Base-by-base conservation (phyloP, 2,329 filamentous ascomycete genomes). In the Neonectria magnoliae region DNA sequence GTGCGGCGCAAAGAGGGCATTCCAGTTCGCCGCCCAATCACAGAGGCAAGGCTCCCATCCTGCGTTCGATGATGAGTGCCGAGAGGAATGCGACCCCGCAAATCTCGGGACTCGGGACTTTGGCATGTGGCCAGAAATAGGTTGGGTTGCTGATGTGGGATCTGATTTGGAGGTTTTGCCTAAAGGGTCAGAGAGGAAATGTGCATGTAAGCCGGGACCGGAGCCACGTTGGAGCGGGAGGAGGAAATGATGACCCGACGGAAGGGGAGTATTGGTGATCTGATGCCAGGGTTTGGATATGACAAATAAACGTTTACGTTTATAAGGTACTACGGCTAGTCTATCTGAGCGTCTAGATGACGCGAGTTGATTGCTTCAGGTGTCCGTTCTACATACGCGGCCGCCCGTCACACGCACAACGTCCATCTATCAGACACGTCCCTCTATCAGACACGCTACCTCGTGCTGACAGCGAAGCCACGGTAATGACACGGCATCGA, bases 231-330 rank as follows among this genome's bases (percentile, higher is more conserved):
- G 33, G 13, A 20, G 38, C 47, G 56, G 16, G 33, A 51, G 57
- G 62, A 53, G 57, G 38, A 54, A 61, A 48, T 61, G 62, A 64
- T 64, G 62, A 64, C 62, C 62, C 62, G 62, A 54, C 8, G 42
- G 13, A 27, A 11, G 45, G 29, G 45, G 29, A 25, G 25, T 6
- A 27, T 13, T 47, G 25, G 14, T 13, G 31, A 48, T 27, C 45
- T 9, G 25, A 18, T 14, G 8, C n/a, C 22, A 25, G n/a, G n/a
- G 27, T 48, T 18, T 13, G 44, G 27, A 16, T 13, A 6, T 27
- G 44, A 47, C 44, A 14, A 20, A 22, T 14, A 20, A 48, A 11
- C 18, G 16, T 38, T 16, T n/a, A 20, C 31, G 27, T 50, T 31
- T 16, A 50, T 18, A 31, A 38, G 14, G 36, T 31, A 31, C 47